Base-by-base conservation (phyloP, 805 yeast genomes). In the Metschnikowia hibisci region DNA sequence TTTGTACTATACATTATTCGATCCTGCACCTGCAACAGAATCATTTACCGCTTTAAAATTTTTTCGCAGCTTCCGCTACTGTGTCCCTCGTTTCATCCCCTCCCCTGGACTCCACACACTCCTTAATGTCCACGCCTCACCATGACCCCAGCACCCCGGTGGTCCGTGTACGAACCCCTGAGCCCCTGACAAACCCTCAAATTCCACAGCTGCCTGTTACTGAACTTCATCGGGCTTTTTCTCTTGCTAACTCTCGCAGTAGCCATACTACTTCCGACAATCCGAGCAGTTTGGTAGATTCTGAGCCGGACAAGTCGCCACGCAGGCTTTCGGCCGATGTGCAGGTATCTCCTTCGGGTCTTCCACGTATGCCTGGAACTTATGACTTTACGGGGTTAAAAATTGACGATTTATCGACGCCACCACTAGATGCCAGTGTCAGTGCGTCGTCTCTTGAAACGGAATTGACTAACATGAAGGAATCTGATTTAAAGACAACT, bases 301-400 rank as follows among this genome's bases (percentile, higher is more conserved):
- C 33, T 13, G 18, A 27, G 6, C 29, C 15, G 14, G 36, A 11
- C 29, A 29, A n/a, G 6, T 12, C 41, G 14, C 23, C 20, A 4
- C 36, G 23, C 23, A 18, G 8, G 10, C 14, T 15, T 9, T 13
- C 27, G 30, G 39, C 43, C 20, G 37, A 15, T n/a, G 25, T 14
- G 2, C 49, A 28, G 22, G 41, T n/a, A 14, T 42, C 51, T 11
- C 44, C 45, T 7, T 36, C 43, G 11, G 33, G 36, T 1, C 44
- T 50, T 32, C 80, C 79, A 6, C 57, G 79, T 23, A 60, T 67
- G 49, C 73, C 76, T 0, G 80, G 73, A 2, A 67, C 76, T 0
- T 57, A 68, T 43, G 64, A 71, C 40, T 77, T 77, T 40, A 72
- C 64, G 28, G 83, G 77, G 1, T 53, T 76, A 29, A 63, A 67